Conservation (phyloP, 2,329 filamentous ascomycete species). For the Cytospora paraplurivora region DNA sequence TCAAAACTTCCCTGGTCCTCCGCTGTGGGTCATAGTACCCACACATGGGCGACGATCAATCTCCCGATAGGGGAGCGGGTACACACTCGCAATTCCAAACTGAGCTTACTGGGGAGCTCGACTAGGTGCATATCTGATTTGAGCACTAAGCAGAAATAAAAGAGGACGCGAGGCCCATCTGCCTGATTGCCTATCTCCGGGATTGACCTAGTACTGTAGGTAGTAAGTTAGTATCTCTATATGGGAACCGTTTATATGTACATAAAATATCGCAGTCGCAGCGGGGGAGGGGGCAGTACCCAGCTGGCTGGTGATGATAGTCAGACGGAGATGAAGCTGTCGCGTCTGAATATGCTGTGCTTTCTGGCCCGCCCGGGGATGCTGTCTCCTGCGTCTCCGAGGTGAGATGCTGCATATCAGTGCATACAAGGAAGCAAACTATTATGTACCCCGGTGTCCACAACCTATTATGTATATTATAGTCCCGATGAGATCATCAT, state of each 20-base stretch:
- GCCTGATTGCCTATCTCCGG: too few species aligned
- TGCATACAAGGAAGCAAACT: background rate
- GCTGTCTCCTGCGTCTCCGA: background rate
- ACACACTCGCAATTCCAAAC: background rate
- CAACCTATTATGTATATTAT: background rate
- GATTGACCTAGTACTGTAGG: too few species aligned
- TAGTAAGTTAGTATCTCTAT: too few species aligned
- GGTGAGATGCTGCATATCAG: background rate
- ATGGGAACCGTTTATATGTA: too few species aligned
- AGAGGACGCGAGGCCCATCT: background rate
- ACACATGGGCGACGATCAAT: background rate
- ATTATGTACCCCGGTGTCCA: background rate
- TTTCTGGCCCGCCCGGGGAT: background rate
- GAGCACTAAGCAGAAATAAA: background rate
- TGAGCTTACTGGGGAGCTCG: background rate
- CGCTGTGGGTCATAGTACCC: background rate
- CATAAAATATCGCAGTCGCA: constrained; percentile 1
- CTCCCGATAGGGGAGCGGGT: background rate
- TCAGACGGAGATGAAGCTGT: background rate
- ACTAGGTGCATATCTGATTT: background rate
- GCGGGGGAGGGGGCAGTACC: background rate
- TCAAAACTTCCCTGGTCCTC: background rate
- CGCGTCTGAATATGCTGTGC: background rate
- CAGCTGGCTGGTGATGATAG: background rate
- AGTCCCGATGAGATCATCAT: background rate